These are phyloP conservation scores for Epichloe coenophiala DNA, from an alignment of 2,329 filamentous ascomycete species.

Conservation along the genomic window DNA sequence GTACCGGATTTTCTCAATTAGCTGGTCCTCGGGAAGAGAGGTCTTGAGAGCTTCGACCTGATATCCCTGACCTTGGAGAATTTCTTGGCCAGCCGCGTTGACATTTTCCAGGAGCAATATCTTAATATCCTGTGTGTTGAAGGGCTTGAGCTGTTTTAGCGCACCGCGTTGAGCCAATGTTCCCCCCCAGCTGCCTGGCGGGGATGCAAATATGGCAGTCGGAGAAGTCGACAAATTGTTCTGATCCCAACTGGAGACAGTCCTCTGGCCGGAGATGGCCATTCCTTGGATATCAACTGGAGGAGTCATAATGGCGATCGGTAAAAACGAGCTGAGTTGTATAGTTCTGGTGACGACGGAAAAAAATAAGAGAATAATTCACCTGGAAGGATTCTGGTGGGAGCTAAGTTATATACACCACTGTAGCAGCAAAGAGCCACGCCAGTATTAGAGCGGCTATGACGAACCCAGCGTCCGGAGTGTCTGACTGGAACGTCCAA, in stretches of 20 bases:
- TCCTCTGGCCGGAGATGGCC: constrained; percentile 20
- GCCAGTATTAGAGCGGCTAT: too few relatives aligned
- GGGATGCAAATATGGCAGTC: constrained; percentile 59
- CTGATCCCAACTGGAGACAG: constrained; percentile 42
- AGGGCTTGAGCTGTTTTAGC: constrained; percentile 79
- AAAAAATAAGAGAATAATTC: background rate
- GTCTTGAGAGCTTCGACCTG: constrained; percentile 88
- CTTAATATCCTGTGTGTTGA: constrained; percentile 91
- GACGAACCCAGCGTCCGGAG: too few relatives aligned
- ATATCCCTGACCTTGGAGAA: constrained; percentile 76
- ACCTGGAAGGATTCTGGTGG: background rate
- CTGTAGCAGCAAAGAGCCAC: too few relatives aligned
- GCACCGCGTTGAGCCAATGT: constrained; percentile 24
- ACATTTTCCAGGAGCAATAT: constrained; percentile 93
- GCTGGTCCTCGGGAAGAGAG: constrained; percentile 78
- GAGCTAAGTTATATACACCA: too few relatives aligned
- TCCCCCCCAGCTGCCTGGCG: constrained; percentile 46
- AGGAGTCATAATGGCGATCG: constrained; percentile 23
- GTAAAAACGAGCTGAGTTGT: background rate
- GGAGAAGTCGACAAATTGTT: constrained; percentile 58
- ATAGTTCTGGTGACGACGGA: background rate
- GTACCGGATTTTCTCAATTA: constrained; percentile 92
- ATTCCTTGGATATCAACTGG: constrained; percentile 31
- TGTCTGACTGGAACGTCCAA: too few relatives aligned
- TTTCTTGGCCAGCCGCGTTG: constrained; percentile 76